phyloP scores from a whole-genome alignment of 164 flowering plant genomes.

The Stephania japonica region DNA sequence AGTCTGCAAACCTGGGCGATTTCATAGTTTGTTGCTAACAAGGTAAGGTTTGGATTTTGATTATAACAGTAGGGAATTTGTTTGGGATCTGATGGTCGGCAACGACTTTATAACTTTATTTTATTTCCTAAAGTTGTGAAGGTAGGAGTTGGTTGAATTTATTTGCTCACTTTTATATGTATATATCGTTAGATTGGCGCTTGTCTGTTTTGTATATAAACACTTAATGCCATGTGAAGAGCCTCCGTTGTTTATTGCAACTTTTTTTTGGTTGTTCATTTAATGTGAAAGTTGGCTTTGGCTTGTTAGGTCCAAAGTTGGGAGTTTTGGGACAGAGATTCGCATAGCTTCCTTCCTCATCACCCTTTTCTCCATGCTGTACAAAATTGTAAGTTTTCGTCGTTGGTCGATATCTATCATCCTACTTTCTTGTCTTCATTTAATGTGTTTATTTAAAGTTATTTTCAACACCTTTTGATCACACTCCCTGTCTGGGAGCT shows the following conservation, averaged over 20 bases:
- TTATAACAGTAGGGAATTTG: not conserved
- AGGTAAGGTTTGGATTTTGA: not conserved
- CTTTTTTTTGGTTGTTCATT: not conserved
- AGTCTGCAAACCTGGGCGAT: not conserved
- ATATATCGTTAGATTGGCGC: not conserved
- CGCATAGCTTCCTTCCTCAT: not conserved
- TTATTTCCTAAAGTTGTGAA: not conserved
- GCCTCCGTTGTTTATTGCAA: not conserved
- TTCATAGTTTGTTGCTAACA: not conserved
- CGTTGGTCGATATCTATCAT: not conserved
- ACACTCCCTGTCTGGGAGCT: not conserved
- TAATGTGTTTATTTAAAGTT: not conserved
- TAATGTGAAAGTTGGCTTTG: not conserved
- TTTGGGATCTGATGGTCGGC: not conserved
- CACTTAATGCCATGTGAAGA: not conserved
- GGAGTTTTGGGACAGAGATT: not conserved
- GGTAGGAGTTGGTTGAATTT: not conserved
- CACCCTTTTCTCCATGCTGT: not conserved
- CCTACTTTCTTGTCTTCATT: not conserved
- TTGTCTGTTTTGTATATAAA: not conserved
- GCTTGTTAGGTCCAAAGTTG: not conserved
- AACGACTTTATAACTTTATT: not conserved
- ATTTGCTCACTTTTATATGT: not conserved
- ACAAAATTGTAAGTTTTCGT: not conserved
- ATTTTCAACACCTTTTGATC: not conserved